These are phyloP conservation scores for Brassica carinata DNA, from an alignment of 345 rosid species.

Conservation along the genomic window DNA sequence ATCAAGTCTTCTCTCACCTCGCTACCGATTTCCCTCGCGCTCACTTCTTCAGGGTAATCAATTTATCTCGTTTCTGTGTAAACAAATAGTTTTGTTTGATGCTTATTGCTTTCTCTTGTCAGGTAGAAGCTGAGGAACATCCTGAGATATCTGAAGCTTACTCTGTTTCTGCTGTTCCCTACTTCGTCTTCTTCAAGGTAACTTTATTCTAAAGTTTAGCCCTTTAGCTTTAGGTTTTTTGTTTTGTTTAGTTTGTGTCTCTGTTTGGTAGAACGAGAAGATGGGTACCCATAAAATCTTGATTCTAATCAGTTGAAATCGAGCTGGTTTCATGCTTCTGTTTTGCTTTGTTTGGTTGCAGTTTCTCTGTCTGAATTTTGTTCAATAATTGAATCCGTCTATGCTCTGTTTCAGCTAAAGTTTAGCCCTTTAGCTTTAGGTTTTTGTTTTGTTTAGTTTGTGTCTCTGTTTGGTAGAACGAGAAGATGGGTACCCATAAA, in stretches of 20 bases:
- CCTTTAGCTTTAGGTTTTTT: not conserved
- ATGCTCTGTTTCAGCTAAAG: not conserved
- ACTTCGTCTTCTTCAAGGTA: conserved; percentile 87
- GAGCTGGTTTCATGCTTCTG: too few species aligned
- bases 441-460: not conserved
- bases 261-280: not conserved
- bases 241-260: not conserved
- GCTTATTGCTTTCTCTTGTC: conserved; percentile 11
- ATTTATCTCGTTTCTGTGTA: not conserved
- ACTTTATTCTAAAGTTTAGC: not conserved
- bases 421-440: not conserved
- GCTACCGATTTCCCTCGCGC: conserved; percentile 85
- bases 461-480: not conserved
- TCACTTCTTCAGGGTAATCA: conserved; percentile 71
- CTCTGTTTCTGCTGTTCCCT: conserved; percentile 90
- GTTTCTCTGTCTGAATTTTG: too few species aligned
- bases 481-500: too few species aligned
- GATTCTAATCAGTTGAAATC: too few species aligned
- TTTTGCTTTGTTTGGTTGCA: too few species aligned
- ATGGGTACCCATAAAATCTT: too few species aligned
- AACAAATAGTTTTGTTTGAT: not conserved
- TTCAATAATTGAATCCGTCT: too few species aligned
- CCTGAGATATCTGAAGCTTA: conserved; percentile 86
- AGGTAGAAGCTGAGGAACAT: conserved; percentile 98
- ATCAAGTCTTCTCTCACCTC: conserved; percentile 89